These are phyloP conservation scores for Auricularia sp. DNA, from an alignment of 768 basidiomycete species.

Conservation along the genomic window DNA sequence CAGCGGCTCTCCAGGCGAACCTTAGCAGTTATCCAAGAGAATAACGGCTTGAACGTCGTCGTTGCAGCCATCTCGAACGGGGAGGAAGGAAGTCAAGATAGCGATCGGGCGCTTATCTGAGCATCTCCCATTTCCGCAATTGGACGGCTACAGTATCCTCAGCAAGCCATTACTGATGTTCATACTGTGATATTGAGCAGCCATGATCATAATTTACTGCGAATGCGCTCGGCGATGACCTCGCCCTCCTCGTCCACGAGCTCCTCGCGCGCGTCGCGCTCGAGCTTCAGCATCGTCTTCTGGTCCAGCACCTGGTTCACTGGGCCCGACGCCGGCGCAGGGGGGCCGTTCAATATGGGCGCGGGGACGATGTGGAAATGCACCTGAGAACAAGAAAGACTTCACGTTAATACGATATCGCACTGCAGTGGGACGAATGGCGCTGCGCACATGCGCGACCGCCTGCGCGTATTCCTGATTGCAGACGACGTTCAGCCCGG, in stretches of 20 bases:
- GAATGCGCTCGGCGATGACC: slow-evolving; percentile 35
- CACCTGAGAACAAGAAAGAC: slow-evolving; percentile 32
- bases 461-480: slow-evolving; percentile 78
- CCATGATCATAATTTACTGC: slow-evolving; percentile 26
- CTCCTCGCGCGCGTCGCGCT: slow-evolving; percentile 47
- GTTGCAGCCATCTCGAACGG: neutral
- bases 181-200: too few relatives aligned
- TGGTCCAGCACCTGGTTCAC: slow-evolving; percentile 7
- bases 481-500: slow-evolving; percentile 64
- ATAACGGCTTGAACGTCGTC: neutral
- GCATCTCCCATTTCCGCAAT: neutral
- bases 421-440: neutral
- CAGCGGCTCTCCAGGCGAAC: neutral
- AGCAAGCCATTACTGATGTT: too few relatives aligned
- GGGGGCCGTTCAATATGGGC: slow-evolving; percentile 31
- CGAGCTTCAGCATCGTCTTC: slow-evolving; percentile 49
- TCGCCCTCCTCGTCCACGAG: slow-evolving; percentile 52
- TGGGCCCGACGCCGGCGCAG: neutral
- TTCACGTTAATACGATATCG: too few relatives aligned
- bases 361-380: slow-evolving; percentile 74
- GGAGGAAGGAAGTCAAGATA: neutral
- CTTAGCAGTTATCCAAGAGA: neutral
- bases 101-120: neutral
- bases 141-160: too few relatives aligned
- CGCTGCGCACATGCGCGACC: slow-evolving; percentile 54